phyloP scores from a whole-genome alignment of 495 filamentous ascomycete species.

The Geopyxis carbonaria region DNA sequence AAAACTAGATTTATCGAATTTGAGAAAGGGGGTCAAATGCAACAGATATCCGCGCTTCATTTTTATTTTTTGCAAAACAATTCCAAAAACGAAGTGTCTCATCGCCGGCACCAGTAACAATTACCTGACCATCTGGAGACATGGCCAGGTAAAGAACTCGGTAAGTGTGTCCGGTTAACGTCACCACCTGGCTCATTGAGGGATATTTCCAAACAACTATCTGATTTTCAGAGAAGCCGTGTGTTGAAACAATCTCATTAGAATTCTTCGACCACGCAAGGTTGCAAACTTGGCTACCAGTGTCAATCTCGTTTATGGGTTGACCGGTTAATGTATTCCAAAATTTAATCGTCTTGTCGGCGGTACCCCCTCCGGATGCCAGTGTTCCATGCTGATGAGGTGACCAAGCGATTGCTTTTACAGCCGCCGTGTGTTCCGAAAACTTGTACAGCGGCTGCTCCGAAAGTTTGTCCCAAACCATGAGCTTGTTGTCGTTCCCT shows the following conservation, averaged over 20 bases:
- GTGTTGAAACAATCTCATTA: constrained; percentile 91
- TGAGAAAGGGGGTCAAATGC: constrained; percentile 24
- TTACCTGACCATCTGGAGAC: constrained; percentile 83
- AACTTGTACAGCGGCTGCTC: constrained; percentile 83
- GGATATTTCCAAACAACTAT: constrained; percentile 99
- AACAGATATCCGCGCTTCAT: constrained; percentile 29
- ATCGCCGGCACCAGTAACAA: constrained; percentile 92
- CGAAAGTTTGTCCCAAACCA: constrained; percentile 91
- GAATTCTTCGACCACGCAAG: constrained; percentile 88
- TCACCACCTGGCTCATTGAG: constrained; percentile 88
- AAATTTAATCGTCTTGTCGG: constrained; percentile 89
- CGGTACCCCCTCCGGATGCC: constrained; percentile 91
- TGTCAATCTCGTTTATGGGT: constrained; percentile 72
- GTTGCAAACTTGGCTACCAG: constrained; percentile 93
- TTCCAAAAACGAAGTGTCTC: constrained; percentile 96
- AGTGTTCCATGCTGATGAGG: constrained; percentile 86
- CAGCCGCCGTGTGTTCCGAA: constrained; percentile 79
- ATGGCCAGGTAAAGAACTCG: constrained; percentile 90
- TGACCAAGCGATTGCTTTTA: constrained; percentile 98
- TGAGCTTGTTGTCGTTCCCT: constrained; percentile 94
- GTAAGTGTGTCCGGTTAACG: constrained; percentile 88
- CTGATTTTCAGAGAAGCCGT: constrained; percentile 95
- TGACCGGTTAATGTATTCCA: constrained; percentile 78
- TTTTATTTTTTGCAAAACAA: constrained; percentile 57
- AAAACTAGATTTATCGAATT: constrained; percentile 25